Base-by-base conservation (phyloP, 352 stramenopile genomes). In the Phytophthora cactorum region DNA sequence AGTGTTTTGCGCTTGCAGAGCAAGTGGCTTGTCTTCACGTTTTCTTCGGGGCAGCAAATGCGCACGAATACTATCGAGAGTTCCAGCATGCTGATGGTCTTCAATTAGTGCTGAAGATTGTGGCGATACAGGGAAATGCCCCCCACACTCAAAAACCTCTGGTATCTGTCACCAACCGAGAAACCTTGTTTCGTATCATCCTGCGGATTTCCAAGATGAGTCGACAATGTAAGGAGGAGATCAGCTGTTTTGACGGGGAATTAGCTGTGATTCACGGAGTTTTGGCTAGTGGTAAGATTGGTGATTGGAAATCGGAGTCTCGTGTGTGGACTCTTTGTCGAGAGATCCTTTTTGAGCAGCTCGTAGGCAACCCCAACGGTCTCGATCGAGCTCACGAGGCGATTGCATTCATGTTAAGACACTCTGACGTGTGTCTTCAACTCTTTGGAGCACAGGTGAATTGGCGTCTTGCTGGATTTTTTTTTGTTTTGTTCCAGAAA, bases 41-140 rank as follows among this genome's bases (percentile, higher is more conserved):
- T 15, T 90, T 91, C 50, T 75, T 93, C 32, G 58, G 50, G 0
- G 72, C 76, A 0, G 25, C 46, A 9, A 86, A 78, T 45, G 66
- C 61, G 17, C 76, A 81, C 38, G 29, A 64, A 17, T 84, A 87
- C 41, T 77, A 81, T 52, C 65, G 55, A 31, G 81, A 86, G 32
- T 89, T 92, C 51, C 66, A 88, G 32, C 68, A 91, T 31, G 78
- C 75, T 4, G 69, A 83, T 22, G 85, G 85, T 3, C 58, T 91
- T 28, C 38, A 66, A 10, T 47, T 90, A 41, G 66, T 93, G 8
- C 46, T 89, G 1, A 64, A 74, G 17, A 57, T 81, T n/a, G 69
- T 90, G 12, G 29, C 70, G 9, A 52, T 78, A 3, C 28, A 77
- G 2, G 56, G 44, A 34, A 50, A 50, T 53, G 27, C 61, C 38